These are phyloP conservation scores for Colletotrichum kahawae DNA, from an alignment of 2,329 filamentous ascomycete genomes.

Conservation along the genomic window DNA sequence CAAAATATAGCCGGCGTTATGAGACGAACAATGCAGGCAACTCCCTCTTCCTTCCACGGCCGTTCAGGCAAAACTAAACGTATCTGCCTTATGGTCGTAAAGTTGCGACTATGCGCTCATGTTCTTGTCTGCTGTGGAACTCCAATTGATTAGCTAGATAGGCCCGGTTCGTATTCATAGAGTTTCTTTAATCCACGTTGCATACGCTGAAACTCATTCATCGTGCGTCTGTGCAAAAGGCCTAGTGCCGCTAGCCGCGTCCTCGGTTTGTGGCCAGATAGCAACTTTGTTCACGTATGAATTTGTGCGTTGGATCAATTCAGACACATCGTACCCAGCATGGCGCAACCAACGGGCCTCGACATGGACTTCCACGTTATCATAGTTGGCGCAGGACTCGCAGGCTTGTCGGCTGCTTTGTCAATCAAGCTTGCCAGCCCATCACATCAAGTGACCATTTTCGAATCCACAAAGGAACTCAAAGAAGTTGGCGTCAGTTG, in stretches of 20 bases:
- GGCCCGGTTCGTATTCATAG: neutral
- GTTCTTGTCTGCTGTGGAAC: neutral
- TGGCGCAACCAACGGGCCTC: neutral
- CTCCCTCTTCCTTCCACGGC: neutral
- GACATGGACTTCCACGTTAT: neutral
- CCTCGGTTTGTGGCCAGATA: neutral
- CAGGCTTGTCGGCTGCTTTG: neutral
- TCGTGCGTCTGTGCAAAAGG: neutral
- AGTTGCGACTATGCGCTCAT: neutral
- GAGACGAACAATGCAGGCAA: neutral
- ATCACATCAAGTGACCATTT: slow-evolving; percentile 6
- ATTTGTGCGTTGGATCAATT: neutral
- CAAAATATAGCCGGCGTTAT: neutral
- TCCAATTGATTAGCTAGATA: neutral
- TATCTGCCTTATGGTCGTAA: neutral
- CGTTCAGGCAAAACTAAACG: neutral
- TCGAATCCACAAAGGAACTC: slow-evolving; percentile 11
- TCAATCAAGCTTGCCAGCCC: neutral
- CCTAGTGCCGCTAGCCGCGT: neutral
- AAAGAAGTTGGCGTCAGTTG: slow-evolving; percentile 9
- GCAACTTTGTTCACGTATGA: neutral
- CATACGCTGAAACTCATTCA: neutral
- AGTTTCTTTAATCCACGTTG: neutral
- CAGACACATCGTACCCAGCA: neutral
- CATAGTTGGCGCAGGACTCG: neutral